These are phyloP conservation scores for Olyra latifolia DNA, from an alignment of 176 grass and related monocot species.

Conservation along the genomic window DNA sequence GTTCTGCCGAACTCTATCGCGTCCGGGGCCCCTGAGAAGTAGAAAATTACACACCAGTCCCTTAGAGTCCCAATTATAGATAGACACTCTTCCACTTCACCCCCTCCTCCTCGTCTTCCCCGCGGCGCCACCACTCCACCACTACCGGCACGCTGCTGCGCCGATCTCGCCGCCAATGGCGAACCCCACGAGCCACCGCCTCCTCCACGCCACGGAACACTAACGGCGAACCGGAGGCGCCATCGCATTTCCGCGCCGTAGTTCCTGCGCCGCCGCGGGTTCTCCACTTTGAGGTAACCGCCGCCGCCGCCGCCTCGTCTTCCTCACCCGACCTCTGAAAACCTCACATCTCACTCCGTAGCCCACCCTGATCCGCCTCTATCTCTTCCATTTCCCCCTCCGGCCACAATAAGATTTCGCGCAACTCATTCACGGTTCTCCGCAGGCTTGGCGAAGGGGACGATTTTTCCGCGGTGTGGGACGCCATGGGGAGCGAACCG, in stretches of 20 bases:
- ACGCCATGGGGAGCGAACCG: conserved; percentile 41
- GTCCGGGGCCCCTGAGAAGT: accelerated
- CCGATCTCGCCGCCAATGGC: conserved; percentile 32
- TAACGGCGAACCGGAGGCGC: not conserved
- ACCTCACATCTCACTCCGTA: not conserved
- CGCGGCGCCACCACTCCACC: conserved; percentile 21
- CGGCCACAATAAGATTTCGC: not conserved
- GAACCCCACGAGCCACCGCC: not conserved
- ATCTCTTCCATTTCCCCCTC: not conserved
- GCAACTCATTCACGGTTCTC: not conserved
- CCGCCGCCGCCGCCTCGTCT: not conserved
- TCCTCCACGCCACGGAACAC: not conserved
- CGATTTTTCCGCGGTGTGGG: not conserved
- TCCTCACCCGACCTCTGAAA: not conserved
- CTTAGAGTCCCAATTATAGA: not conserved
- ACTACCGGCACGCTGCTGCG: not conserved
- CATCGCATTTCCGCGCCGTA: not conserved
- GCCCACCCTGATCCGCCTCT: not conserved
- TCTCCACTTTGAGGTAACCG: conserved; percentile 35
- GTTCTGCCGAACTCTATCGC: not conserved
- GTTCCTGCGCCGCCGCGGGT: not conserved
- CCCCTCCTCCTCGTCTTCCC: conserved; percentile 22
- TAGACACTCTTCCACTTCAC: conserved; percentile 32
- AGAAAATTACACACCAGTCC: not conserved
- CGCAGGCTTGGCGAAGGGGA: not conserved